These are phyloP conservation scores for Aspergillus nanangensis DNA, from an alignment of 495 filamentous ascomycete genomes.

Conservation along the genomic window DNA sequence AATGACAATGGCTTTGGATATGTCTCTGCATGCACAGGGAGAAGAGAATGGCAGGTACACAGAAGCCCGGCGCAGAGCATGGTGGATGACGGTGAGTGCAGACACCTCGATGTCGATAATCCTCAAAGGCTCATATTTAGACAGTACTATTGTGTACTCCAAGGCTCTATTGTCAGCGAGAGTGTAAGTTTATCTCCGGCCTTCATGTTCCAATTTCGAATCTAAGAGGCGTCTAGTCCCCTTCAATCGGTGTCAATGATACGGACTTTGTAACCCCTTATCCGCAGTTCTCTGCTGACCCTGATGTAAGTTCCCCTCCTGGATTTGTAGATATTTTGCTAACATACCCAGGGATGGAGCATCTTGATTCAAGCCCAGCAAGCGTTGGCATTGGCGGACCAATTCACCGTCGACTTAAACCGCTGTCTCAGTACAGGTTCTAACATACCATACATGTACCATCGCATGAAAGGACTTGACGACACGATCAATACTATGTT, in stretches of 20 bases:
- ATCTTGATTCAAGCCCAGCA: constrained; percentile 55
- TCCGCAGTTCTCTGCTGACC: constrained; percentile 47
- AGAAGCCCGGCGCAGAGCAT: constrained; percentile 52
- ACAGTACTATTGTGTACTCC: constrained; percentile 55
- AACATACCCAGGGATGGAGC: constrained; percentile 44
- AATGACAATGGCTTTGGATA: constrained; percentile 47
- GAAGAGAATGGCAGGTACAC: constrained; percentile 42
- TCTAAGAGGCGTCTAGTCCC: constrained; percentile 28
- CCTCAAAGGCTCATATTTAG: neutral
- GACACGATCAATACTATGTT: constrained; percentile 44
- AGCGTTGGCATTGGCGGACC: constrained; percentile 51
- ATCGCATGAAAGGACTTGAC: constrained; percentile 53
- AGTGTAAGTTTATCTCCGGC: constrained; percentile 33
- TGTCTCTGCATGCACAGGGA: constrained; percentile 44
- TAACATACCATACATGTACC: constrained; percentile 42
- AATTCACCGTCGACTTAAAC: constrained; percentile 52
- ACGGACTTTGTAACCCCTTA: constrained; percentile 53
- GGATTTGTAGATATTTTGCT: neutral
- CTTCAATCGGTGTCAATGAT: constrained; percentile 50
- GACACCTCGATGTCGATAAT: neutral
- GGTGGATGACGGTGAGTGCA: constrained; percentile 57
- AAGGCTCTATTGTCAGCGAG: constrained; percentile 57
- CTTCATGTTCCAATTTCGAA: neutral
- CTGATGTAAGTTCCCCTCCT: constrained; percentile 33
- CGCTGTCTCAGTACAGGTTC: constrained; percentile 32